Evolutionary conservation across 1,284 basidiomycete genomes (phyloP).

Genomic region (Coniferiporia sulphurascens): DNA sequence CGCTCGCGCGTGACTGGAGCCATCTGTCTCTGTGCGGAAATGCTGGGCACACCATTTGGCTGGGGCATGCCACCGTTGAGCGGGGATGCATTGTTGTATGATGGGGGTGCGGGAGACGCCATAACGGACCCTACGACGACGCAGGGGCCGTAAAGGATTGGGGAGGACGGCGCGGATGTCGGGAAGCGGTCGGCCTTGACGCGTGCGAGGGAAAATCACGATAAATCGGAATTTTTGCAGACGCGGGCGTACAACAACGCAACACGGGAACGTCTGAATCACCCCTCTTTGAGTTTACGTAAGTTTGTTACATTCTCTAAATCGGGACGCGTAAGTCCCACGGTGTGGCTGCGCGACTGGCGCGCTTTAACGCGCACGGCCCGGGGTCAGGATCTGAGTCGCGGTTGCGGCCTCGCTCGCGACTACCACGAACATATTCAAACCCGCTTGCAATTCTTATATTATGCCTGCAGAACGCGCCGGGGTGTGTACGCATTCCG

Average conservation of each 20-base stretch:
- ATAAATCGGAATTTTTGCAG: neutral
- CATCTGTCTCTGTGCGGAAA: conserved; percentile 3
- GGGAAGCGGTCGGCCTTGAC: neutral
- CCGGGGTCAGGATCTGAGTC: no score
- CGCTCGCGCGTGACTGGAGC: conserved; percentile 12
- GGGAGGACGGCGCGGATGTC: neutral
- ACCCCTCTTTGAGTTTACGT: no score
- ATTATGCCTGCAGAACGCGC: conserved; percentile 73
- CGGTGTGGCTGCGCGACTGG: neutral
- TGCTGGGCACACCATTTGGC: conserved; percentile 13
- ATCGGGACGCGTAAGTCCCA: neutral
- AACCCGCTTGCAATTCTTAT: no score
- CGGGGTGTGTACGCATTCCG: conserved; percentile 51
- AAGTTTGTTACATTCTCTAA: no score
- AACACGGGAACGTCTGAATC: no score
- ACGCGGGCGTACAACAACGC: neutral
- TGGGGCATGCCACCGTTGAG: conserved; percentile 9
- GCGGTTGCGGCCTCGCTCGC: no score
- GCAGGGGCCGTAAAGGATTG: neutral
- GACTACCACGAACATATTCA: no score
- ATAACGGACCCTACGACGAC: conserved; percentile 2
- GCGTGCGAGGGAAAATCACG: neutral
- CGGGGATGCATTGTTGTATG: conserved; percentile 4
- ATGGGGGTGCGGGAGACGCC: conserved; percentile 15
- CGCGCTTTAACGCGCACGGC: neutral